phyloP scores from a whole-genome alignment of 805 yeast species.

The Barnettozyma vustinii region DNA sequence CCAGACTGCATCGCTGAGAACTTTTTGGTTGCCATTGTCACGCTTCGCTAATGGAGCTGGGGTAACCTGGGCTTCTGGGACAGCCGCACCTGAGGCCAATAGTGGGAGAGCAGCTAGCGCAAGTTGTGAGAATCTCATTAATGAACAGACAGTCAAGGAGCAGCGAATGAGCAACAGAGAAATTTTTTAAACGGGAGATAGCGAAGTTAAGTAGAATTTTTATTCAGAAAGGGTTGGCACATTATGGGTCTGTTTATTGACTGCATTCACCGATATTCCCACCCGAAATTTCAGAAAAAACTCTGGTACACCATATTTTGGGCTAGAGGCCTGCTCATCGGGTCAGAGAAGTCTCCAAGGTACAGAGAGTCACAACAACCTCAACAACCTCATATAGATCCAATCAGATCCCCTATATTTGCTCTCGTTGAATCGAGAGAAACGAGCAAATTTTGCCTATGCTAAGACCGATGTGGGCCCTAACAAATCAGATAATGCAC shows the following conservation, averaged over 20 bases:
- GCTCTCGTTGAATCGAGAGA: background rate
- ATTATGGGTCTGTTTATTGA: constrained; percentile 1
- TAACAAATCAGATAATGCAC: constrained; percentile 10
- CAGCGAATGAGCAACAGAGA: background rate
- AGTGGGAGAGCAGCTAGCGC: constrained; percentile 9
- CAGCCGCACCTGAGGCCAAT: constrained; percentile 21
- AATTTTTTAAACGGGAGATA: background rate
- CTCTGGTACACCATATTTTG: background rate
- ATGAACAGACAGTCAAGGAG: background rate
- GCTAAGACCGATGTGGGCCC: background rate
- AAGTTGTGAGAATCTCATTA: constrained; percentile 8
- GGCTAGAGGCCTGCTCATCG: background rate
- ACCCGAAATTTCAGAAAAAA: background rate
- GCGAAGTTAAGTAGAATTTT: constrained; percentile 4
- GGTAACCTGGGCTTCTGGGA: constrained; percentile 20
- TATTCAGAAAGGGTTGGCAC: constrained; percentile 4
- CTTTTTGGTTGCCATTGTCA: constrained; percentile 11
- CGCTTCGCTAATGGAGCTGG: constrained; percentile 22
- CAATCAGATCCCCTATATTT: background rate
- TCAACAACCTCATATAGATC: no score
- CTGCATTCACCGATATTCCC: constrained; percentile 12
- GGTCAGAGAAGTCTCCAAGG: background rate
- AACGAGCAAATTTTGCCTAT: background rate
- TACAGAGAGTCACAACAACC: background rate
- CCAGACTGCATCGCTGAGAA: constrained; percentile 29